phyloP scores from a whole-genome alignment of 1,284 basidiomycete genomes.

The Leucoagaricus sp. region DNA sequence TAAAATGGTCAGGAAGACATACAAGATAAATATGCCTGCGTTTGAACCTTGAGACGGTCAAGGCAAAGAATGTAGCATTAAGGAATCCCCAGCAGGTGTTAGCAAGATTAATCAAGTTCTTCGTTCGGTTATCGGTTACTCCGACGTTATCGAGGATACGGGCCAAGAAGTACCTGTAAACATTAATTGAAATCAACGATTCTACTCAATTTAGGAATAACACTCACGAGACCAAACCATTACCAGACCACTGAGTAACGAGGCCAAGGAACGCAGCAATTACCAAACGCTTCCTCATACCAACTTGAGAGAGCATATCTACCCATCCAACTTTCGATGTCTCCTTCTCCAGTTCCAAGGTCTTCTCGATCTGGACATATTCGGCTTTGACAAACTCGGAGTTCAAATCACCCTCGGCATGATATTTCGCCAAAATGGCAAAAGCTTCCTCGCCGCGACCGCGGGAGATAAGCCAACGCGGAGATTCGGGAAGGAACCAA shows the following conservation, averaged over 20 bases:
- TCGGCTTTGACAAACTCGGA: slow-evolving; percentile 56
- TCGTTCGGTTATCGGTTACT: slow-evolving; percentile 46
- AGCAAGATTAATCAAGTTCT: slow-evolving; percentile 57
- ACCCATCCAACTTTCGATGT: slow-evolving; percentile 43
- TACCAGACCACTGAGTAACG: slow-evolving; percentile 54
- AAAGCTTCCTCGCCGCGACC: slow-evolving; percentile 51
- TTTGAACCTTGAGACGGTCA: slow-evolving; percentile 48
- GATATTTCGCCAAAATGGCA: slow-evolving; percentile 49
- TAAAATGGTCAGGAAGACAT: no score
- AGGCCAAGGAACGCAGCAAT: slow-evolving; percentile 49
- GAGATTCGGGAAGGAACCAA: slow-evolving; percentile 57
- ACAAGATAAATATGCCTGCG: slow-evolving; percentile 53
- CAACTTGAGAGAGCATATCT: slow-evolving; percentile 43
- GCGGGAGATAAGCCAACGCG: slow-evolving; percentile 59
- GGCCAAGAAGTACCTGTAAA: slow-evolving; percentile 46
- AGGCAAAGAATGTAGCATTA: slow-evolving; percentile 50
- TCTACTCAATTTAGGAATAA: no score
- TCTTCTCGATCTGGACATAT: slow-evolving; percentile 55
- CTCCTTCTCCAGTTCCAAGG: slow-evolving; percentile 46
- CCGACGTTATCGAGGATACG: slow-evolving; percentile 48
- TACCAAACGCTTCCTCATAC: slow-evolving; percentile 51
- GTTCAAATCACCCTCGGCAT: slow-evolving; percentile 46
- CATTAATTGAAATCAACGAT: no score
- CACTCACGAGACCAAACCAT: slow-evolving; percentile 51
- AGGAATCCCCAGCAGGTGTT: slow-evolving; percentile 56